Evolutionary conservation across 176 grass and related monocot species (phyloP).

Genomic region (Hsuehochloa calcarea): DNA sequence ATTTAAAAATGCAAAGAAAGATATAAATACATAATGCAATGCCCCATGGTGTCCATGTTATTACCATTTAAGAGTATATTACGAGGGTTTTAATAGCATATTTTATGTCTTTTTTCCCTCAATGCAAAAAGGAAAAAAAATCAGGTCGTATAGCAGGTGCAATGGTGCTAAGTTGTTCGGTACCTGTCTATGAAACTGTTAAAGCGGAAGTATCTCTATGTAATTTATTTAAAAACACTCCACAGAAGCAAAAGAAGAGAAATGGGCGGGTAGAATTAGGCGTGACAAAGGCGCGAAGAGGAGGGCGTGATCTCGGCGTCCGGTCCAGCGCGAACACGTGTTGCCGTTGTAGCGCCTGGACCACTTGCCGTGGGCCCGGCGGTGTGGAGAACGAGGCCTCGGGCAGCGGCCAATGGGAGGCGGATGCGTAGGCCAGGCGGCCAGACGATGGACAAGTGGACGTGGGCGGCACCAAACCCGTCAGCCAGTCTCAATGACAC

Average conservation of each 20-base stretch:
- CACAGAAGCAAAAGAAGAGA: not conserved
- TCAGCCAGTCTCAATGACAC: rapidly evolving
- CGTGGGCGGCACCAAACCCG: not conserved
- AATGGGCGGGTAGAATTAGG: not conserved
- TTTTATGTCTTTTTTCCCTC: not conserved
- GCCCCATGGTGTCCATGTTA: not conserved
- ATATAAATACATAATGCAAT: not conserved
- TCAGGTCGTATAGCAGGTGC: not conserved
- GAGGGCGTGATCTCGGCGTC: not conserved
- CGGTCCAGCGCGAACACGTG: not conserved
- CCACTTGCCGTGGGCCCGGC: not conserved
- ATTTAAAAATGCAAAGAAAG: not conserved
- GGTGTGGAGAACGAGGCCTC: slow-evolving; percentile 3
- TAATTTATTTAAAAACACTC: not conserved
- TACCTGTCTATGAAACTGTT: not conserved
- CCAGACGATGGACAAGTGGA: not conserved
- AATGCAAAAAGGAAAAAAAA: not conserved
- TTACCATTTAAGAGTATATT: not conserved
- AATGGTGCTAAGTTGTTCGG: not conserved
- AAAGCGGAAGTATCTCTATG: not conserved
- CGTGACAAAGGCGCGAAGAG: not conserved
- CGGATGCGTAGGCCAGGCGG: not conserved
- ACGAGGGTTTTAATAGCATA: not conserved
- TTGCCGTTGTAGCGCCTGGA: rapidly evolving
- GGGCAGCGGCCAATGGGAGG: not conserved